Evolutionary conservation across 2,329 filamentous ascomycete species (phyloP).

Genomic region (Aspergillus aculeatinus): DNA sequence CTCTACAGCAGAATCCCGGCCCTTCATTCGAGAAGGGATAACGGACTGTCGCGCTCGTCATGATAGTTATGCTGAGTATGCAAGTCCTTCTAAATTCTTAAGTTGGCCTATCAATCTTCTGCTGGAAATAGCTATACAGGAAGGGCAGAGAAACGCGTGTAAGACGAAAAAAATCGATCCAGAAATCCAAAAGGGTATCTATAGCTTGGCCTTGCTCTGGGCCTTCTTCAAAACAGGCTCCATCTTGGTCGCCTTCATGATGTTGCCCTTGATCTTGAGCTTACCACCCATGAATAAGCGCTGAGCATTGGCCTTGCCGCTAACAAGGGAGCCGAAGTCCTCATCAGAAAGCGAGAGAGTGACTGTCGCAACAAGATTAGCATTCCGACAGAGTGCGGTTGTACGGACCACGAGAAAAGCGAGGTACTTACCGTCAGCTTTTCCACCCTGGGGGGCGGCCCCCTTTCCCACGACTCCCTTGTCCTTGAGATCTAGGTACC

Average conservation of each 20-base stretch:
- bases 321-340: constrained; percentile 80
- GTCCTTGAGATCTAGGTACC: constrained; percentile 95
- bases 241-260: constrained; percentile 97
- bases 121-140: not conserved
- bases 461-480: constrained; percentile 80
- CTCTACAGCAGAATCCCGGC: not conserved
- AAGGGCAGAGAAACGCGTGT: not conserved
- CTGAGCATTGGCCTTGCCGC: constrained; percentile 91
- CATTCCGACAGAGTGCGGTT: not conserved
- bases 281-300: constrained; percentile 97
- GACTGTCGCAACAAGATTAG: constrained; percentile 54
- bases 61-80: not conserved
- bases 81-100: not conserved
- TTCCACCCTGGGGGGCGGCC: constrained; percentile 63
- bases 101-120: not conserved
- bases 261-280: constrained; percentile 95
- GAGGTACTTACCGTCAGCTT: constrained; percentile 70
- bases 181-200: constrained; percentile 39
- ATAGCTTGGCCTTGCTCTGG: constrained; percentile 80
- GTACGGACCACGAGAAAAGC: not conserved
- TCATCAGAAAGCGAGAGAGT: constrained; percentile 80
- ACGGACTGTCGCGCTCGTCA: not conserved
- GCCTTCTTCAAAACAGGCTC: constrained; percentile 90
- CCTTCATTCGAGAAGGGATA: not conserved
- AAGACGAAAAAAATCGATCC: not conserved